These are phyloP conservation scores for Arbutus unedo DNA, from an alignment of 148 eudicot genomes.

Conservation along the genomic window DNA sequence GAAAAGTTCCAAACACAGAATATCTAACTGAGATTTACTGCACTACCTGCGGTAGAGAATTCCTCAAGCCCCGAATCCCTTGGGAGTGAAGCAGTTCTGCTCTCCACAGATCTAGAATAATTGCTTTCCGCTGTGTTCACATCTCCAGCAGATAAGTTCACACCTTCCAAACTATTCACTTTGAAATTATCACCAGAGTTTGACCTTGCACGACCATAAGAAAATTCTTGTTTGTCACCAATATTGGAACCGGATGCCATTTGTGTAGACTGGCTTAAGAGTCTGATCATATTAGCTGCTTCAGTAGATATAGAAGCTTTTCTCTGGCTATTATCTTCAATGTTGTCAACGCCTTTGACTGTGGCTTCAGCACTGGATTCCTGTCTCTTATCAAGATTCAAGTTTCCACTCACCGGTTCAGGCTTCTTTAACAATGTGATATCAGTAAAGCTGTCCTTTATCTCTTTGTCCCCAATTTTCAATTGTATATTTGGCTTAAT, in stretches of 20 bases:
- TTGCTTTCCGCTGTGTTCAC: slow-evolving; percentile 12
- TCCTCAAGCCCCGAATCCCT: slow-evolving; percentile 28
- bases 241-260: slow-evolving; percentile 17
- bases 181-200: slow-evolving; percentile 22
- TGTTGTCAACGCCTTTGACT: not conserved
- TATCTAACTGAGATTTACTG: slow-evolving; percentile 8
- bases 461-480: slow-evolving; percentile 37
- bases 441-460: slow-evolving; percentile 64
- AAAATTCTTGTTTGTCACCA: slow-evolving; percentile 20
- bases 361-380: slow-evolving; percentile 24
- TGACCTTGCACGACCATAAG: slow-evolving; percentile 15
- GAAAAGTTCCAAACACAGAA: slow-evolving; percentile 16
- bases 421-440: slow-evolving; percentile 83
- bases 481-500: not conserved
- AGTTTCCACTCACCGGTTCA: slow-evolving; percentile 29
- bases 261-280: slow-evolving; percentile 48
- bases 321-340: slow-evolving; percentile 21
- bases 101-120: slow-evolving; percentile 28
- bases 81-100: slow-evolving; percentile 17
- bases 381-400: slow-evolving; percentile 26
- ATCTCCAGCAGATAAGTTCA: slow-evolving; percentile 21
- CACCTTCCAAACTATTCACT: slow-evolving; percentile 21
- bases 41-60: slow-evolving; percentile 45
- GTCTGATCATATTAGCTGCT: slow-evolving; percentile 25
- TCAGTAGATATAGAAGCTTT: slow-evolving; percentile 18